Evolutionary conservation across 139 green algal species (phyloP), one percentile per base, ranked within the genome.

Genomic region (Monoraphidium neglectum): DNA sequence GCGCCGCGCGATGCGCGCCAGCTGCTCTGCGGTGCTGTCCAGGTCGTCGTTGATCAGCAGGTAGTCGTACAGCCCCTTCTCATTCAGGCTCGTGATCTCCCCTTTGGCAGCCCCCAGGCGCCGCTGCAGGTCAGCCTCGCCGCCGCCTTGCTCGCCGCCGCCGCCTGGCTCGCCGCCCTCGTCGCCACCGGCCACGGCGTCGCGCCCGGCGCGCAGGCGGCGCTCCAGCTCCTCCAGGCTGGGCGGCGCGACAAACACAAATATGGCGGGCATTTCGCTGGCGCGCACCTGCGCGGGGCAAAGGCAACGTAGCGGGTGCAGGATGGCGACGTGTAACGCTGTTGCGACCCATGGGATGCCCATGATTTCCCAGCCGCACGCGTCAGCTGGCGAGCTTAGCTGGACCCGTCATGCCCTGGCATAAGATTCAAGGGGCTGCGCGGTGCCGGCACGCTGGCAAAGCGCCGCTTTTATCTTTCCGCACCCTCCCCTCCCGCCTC

Each of bases 231-330:
- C 93, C 60, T 96, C 87, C 21, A 90, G 63, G 18, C 65, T 86
- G 24, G 94, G 94, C 1, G 94, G 94, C 1, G 90, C 88, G 1
- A 98, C 77, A 72, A 98, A 98, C 13, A 97, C 89, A 62, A 96
- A 95, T 51, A 97, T 88, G 46, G 87, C 90, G 28, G 49, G 77
- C 10, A 94, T 46, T 32, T 65, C 65, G 40, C 57, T 70, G 23
- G 23, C 15, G 2, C 76, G 38, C 28, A 86, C 67, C 46, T 78
- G 72, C 5, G 32, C 4, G 18, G 72, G 49, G 4, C 54, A 32
- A 60, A 47, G 72, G 47, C 40, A 5, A 63, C 5, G 56, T 8
- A 36, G 56, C 10, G 56, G 38, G n/a, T n/a, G n/a, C n/a, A n/a
- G n/a, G n/a, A n/a, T n/a, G n/a, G n/a, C n/a, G n/a, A n/a, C n/a